Conservation (phyloP, 2,329 filamentous ascomycete species). For the Tetracladium maxilliforme region DNA sequence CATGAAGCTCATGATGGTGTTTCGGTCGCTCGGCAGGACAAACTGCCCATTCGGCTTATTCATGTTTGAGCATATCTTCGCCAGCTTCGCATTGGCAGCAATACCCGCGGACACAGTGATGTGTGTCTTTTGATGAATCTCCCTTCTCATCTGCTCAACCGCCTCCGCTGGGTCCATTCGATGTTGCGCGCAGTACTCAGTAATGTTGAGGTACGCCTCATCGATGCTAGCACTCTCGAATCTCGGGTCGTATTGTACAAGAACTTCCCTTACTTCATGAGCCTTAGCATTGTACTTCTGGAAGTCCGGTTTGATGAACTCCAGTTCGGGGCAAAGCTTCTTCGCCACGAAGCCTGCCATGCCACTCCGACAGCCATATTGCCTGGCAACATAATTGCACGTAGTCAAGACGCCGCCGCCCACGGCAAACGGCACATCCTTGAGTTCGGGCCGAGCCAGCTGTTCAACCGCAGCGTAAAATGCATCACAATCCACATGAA, state of each 20-base stretch:
- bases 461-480: slow-evolving; percentile 94
- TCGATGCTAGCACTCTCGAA: slow-evolving; percentile 94
- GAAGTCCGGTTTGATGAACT: slow-evolving; percentile 74
- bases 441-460: slow-evolving; percentile 69
- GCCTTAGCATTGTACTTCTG: slow-evolving; percentile 87
- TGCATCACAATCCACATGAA: slow-evolving; percentile 93
- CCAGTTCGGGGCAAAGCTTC: slow-evolving; percentile 78
- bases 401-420: slow-evolving; percentile 53
- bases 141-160: slow-evolving; percentile 61
- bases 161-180: slow-evolving; percentile 54
- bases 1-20: slow-evolving; percentile 76
- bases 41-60: slow-evolving; percentile 97
- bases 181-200: slow-evolving; percentile 63
- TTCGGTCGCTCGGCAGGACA: slow-evolving; percentile 54
- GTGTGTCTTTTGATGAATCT: slow-evolving; percentile 61
- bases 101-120: slow-evolving; percentile 92
- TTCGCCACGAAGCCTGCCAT: slow-evolving; percentile 96
- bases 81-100: slow-evolving; percentile 80
- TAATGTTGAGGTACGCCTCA: slow-evolving; percentile 93
- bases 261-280: slow-evolving; percentile 66
- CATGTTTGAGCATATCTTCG: slow-evolving; percentile 89
- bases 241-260: slow-evolving; percentile 75
- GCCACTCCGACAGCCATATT: slow-evolving; percentile 80
- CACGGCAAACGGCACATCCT: slow-evolving; percentile 79
- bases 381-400: slow-evolving; percentile 78